Evolutionary conservation across 306 rosid genomes (phyloP), one percentile per base, ranked within the genome.

Genomic region (Pyrus communis): DNA sequence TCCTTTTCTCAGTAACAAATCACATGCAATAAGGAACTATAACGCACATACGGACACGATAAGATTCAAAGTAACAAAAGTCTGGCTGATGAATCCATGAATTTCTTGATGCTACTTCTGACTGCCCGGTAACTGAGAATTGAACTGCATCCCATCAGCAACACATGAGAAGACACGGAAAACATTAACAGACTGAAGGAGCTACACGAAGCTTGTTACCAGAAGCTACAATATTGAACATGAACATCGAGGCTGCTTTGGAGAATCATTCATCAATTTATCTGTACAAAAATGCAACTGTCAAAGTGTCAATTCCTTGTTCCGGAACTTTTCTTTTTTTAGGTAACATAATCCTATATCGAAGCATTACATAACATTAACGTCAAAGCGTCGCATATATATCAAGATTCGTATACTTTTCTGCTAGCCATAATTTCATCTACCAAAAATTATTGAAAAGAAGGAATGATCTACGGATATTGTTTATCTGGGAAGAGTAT

Each of bases 201-300:
- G 69, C 45, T 33, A 31, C 35, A 11, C 42, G 25, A 27, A 65
- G 46, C 52, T 55, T 11, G 72, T 68, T 75, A 31, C 12, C 42
- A 40, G 78, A 58, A 66, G 59, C 79, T 85, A 85, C 83, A 85
- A 67, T 70, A 85, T 82, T 12, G 85, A 23, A 68, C 88, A 85
- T 62, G 77, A 69, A 67, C 88, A 85, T 75, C 84, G 69, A 14
- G 70, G 38, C 69, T 60, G 67, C 75, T 73, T 71, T 10, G 70
- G 79, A 40, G 79, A 82, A 71, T 71, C 85, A 67, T 68, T 76
- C 67, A 71, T 79, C 77, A 68, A 28, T 49, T 73, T 82, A 25
- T 79, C 88, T 85, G 78, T 58, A 27, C 22, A 77, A 70, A 70
- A 75, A n/a, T 21, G 27, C 62, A 54, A n/a, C 31, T 61, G 4